Evolutionary conservation across 345 rosid genomes (phyloP), one percentile per base, ranked within the genome.

Genomic region (Lepidium sativum): DNA sequence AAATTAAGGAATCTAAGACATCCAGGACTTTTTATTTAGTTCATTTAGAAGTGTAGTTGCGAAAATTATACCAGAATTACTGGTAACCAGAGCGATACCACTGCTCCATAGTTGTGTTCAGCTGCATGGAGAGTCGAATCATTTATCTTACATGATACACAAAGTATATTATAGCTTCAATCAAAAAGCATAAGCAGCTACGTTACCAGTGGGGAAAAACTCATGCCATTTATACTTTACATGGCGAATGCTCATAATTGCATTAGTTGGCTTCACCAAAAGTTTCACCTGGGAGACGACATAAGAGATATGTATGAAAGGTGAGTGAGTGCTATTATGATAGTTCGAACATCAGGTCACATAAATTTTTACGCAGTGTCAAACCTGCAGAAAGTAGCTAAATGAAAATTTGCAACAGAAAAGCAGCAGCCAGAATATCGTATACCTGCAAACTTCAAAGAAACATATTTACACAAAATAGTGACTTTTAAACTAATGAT

Each of bases 141-240:
- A 54, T 15, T 41, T 53, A 44, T 53, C 54, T 45, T 44, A 62
- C 54, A 31, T 32, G 15, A 42, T 40, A 56, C 17, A 16, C 17
- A 65, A 63, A 35, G 23, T 14, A 63, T 38, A 50, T 1, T 41
- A 47, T 21, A 50, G 4, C 15, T 39, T 44, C 58, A 54, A 60
- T 37, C 5, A 6, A 57, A 51, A 20, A 29, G 53, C 34, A n/a
- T 20, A 42, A 50, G 50, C 23, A 42, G 62, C 7, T 31, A 58
- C 13, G 20, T 27, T 81, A 92, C 98, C 96, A 39, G 80, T 15
- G 6, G 97, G 98, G 68, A 89, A 86, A 78, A 92, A 71, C 70
- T 92, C 98, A 79, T 89, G 98, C 97, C 98, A 94, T 56, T 77
- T 68, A 58, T 90, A 90, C 60, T 70, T 84, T 41, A 94, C 76